phyloP scores from a whole-genome alignment of 441 rosid species.

The Gossypium aridum region DNA sequence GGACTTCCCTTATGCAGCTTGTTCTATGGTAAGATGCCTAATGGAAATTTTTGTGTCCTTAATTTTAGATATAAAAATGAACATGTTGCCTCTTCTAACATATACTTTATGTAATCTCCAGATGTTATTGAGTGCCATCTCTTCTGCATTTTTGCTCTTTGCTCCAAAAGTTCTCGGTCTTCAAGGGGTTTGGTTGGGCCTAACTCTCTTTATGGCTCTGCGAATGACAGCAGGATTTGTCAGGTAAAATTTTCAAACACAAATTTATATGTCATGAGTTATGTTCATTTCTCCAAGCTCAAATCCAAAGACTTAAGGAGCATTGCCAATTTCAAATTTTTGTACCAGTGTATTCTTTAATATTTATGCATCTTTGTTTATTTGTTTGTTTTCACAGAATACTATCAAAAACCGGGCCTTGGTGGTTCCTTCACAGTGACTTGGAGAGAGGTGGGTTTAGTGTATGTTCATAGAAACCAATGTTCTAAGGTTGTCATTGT shows the following conservation, averaged over 20 bases:
- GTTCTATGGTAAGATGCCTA: constrained; percentile 56
- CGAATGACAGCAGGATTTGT: constrained; percentile 65
- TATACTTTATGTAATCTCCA: constrained; percentile 16
- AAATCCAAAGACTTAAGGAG: background rate
- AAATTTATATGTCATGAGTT: background rate
- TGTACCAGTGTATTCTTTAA: background rate
- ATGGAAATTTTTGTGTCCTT: background rate
- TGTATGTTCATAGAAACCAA: constrained; percentile 4
- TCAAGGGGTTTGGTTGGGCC: constrained; percentile 82
- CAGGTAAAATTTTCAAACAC: constrained; percentile 37
- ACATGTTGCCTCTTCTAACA: constrained; percentile 9
- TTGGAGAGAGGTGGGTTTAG: constrained; percentile 34
- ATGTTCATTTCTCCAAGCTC: background rate
- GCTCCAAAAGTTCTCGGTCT: constrained; percentile 56
- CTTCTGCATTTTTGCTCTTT: constrained; percentile 61
- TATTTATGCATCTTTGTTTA: background rate
- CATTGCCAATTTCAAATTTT: background rate
- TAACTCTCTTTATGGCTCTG: constrained; percentile 81
- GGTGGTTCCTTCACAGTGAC: constrained; percentile 83
- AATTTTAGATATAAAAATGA: background rate
- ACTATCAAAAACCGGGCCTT: constrained; percentile 62
- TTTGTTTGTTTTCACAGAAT: constrained; percentile 31
- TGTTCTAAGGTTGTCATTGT: background rate
- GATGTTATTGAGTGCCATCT: constrained; percentile 81
- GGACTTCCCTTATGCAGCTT: constrained; percentile 88